Conservation (phyloP, 306 rosid species). For the Quercus bicolor region DNA sequence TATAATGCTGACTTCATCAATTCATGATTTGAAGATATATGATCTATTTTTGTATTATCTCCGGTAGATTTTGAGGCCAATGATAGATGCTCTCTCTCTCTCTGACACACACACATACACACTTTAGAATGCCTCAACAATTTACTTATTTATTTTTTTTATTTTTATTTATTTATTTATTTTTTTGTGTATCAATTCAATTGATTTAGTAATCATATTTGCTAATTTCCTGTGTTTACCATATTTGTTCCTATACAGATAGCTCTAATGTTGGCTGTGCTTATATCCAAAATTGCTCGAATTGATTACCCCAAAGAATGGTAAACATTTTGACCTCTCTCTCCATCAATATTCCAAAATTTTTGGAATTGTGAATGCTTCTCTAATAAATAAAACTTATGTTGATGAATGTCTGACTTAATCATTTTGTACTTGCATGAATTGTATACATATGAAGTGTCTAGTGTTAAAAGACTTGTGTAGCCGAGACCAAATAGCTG, state of each 20-base stretch:
- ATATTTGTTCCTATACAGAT: constrained; percentile 53
- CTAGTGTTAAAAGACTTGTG: not conserved
- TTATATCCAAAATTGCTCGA: constrained; percentile 90
- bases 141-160: not conserved
- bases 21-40: constrained; percentile 5
- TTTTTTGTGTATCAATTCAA: not conserved
- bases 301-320: constrained; percentile 95
- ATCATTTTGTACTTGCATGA: not conserved
- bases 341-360: not conserved
- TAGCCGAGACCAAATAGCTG: not conserved
- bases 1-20: not conserved
- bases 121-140: not conserved
- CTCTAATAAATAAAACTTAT: not conserved
- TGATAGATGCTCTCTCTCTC: not conserved
- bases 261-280: constrained; percentile 81
- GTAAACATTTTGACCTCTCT: constrained; percentile 39
- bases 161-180: not conserved
- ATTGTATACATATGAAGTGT: not conserved
- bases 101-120: not conserved
- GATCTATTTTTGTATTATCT: not conserved
- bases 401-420: not conserved
- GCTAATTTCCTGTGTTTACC: constrained; percentile 22
- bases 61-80: constrained; percentile 5
- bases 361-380: not conserved
- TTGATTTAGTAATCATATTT: constrained; percentile 1